These are phyloP conservation scores for Candida awuae DNA, from an alignment of 805 yeast genomes.

Conservation along the genomic window DNA sequence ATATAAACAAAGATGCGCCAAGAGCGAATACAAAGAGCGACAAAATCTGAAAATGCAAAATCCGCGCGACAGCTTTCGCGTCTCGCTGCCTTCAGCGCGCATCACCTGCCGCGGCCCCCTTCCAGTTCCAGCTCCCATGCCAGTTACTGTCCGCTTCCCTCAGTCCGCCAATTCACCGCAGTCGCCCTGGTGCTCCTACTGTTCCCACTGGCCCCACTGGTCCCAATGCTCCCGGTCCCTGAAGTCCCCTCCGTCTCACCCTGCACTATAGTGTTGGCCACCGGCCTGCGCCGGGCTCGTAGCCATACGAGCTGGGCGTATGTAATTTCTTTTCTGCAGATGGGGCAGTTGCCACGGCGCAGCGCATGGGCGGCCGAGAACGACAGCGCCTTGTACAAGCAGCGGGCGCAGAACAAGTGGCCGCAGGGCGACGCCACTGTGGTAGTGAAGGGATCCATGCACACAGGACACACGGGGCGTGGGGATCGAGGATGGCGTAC, in stretches of 20 bases:
- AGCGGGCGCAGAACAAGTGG: slow-evolving; percentile 47
- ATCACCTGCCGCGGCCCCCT: too few species aligned
- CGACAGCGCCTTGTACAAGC: slow-evolving; percentile 43
- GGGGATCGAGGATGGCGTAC: background rate
- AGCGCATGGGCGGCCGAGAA: slow-evolving; percentile 26
- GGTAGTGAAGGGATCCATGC: slow-evolving; percentile 44
- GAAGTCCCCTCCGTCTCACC: background rate
- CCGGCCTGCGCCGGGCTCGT: slow-evolving; percentile 15
- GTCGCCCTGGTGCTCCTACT: background rate
- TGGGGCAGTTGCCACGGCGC: slow-evolving; percentile 25
- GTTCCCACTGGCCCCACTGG: too few species aligned
- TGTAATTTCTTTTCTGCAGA: slow-evolving; percentile 26
- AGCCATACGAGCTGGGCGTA: slow-evolving; percentile 28
- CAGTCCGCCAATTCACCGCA: too few species aligned
- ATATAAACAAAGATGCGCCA: too few species aligned
- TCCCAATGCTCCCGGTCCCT: too few species aligned
- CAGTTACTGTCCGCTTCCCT: too few species aligned
- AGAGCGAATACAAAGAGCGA: too few species aligned
- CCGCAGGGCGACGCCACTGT: slow-evolving; percentile 50
- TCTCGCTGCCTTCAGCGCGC: too few species aligned
- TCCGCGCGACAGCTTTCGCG: too few species aligned
- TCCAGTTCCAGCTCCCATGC: too few species aligned
- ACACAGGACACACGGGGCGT: slow-evolving; percentile 27
- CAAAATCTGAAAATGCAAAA: too few species aligned
- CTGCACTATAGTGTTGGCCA: too few species aligned